Conservation (phyloP, 208 protist species). For the Leishmania braziliensis region DNA sequence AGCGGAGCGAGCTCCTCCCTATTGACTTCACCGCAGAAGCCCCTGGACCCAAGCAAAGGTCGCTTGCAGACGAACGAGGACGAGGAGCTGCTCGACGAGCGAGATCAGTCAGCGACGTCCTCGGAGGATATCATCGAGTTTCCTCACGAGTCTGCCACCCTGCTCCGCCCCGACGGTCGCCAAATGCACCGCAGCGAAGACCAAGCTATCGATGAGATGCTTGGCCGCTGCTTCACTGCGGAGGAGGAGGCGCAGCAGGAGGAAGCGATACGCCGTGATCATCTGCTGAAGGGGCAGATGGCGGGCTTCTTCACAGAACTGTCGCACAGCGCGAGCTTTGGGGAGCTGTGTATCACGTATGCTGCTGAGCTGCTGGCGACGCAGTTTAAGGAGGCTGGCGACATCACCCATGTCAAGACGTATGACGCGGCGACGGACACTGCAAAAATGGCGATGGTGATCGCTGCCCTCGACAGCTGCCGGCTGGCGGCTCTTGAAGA, state of each 20-base stretch:
- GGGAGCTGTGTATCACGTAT: conserved; percentile 65
- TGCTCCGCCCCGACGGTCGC: conserved; percentile 38
- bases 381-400: conserved; percentile 26
- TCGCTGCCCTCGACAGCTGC: conserved; percentile 56
- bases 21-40: not conserved
- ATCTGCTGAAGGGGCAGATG: conserved; percentile 47
- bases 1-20: conserved; percentile 2
- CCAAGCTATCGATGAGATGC: conserved; percentile 18
- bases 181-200: conserved; percentile 16
- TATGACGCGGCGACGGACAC: conserved; percentile 64
- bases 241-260: conserved; percentile 36
- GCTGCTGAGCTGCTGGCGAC: conserved; percentile 41
- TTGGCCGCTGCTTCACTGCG: conserved; percentile 9
- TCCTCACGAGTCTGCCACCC: conserved; percentile 37
- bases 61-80: conserved; percentile 16
- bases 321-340: conserved; percentile 67
- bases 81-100: conserved; percentile 23
- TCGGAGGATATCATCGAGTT: conserved; percentile 54
- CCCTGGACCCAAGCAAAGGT: conserved; percentile 5
- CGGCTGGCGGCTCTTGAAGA: conserved; percentile 55
- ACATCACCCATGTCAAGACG: conserved; percentile 48
- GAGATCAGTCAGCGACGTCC: conserved; percentile 11
- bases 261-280: conserved; percentile 47
- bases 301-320: conserved; percentile 64
- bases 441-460: conserved; percentile 56